Evolutionary conservation across 441 rosid species (phyloP).

Genomic region (Arabidopsis lyrata): DNA sequence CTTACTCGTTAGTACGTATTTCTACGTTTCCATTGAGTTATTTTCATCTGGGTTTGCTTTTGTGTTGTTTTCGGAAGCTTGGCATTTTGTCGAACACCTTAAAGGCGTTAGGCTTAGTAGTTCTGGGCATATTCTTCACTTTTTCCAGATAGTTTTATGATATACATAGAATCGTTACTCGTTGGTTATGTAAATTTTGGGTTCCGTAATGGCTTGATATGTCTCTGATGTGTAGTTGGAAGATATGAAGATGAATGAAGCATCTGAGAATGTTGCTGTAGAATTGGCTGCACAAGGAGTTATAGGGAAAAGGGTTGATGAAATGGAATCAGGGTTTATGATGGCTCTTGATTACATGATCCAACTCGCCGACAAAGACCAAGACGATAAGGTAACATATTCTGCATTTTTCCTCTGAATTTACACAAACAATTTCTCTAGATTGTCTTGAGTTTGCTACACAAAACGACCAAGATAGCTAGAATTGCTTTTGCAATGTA

Average conservation of each 20-base stretch:
- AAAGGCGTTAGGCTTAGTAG: conserved; percentile 18
- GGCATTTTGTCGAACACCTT: conserved; percentile 43
- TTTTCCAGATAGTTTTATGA: not conserved
- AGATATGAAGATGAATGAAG: conserved; percentile 92
- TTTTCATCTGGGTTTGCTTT: conserved; percentile 1
- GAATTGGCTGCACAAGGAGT: conserved; percentile 96
- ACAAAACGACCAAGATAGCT: not conserved
- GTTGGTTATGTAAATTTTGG: conserved; percentile 13
- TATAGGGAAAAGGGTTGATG: conserved; percentile 91
- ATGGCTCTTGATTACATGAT: conserved; percentile 98
- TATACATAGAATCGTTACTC: not conserved
- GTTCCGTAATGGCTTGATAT: conserved; percentile 18
- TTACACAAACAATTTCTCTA: not conserved
- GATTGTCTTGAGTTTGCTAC: not conserved
- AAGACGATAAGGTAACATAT: conserved; percentile 75
- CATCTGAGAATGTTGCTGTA: conserved; percentile 88
- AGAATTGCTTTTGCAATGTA: not conserved
- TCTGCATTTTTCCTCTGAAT: conserved; percentile 15
- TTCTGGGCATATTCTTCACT: not conserved
- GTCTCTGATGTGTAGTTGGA: conserved; percentile 53
- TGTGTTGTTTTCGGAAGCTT: conserved; percentile 16
- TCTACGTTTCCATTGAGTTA: not conserved
- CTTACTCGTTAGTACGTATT: conserved; percentile 15
- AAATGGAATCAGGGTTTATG: conserved; percentile 94
- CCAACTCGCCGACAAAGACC: conserved; percentile 78